Base-by-base conservation (phyloP, 768 basidiomycete genomes). In the Rhodotorula paludigena region DNA sequence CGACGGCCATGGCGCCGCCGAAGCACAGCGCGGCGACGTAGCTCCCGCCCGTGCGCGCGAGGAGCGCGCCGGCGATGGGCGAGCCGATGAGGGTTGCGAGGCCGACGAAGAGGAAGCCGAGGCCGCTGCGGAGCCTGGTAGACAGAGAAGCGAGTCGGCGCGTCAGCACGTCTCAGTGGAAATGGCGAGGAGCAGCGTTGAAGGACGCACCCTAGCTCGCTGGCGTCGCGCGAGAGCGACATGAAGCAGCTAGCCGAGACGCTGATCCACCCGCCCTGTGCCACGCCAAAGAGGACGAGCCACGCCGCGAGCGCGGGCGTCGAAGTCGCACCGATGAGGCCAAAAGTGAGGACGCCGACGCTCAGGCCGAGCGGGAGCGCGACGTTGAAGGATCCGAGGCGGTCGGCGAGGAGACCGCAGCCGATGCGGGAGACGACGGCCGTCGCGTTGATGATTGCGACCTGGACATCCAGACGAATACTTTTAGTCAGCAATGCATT, bases 81-180 rank as follows among this genome's bases (percentile, higher is more conserved):
- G 64, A 64, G 7, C 72, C 68, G 62, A 73, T 69, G 11, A 73
- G 55, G 15, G 60, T 54, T 4, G 67, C 68, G 51, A 73, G 44
- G 25, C 42, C 72, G 64, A 73, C 63, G 48, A 62, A 62, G 62
- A 63, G 41, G 62, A 73, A 69, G 15, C 68, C 72, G 54, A 73
- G 16, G 12, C 72, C 72, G n/a, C 38, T 18, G 55, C 72, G 68
- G 49, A 69, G 49, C 1, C 69, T 70, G 58, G 16, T 10, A 8
- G 1, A 2, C 20, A 28, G 23, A 44, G 32, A 41, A 18, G 25
- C 20, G 35, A 25, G 28, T 7, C 38, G 14, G 32, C 44, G 30
- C 6, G 21, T 41, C 11, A 48, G 56, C 3, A 20, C 15, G 48
- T 0, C 25, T 11, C 16, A 32, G 21, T 0, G 38, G 36, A 32